A percentile compares a stretch with the other conserved stretches of the same genome.
Conservation (phyloP, 2,329 filamentous ascomycete genomes). For the Cercospora citrullina region DNA sequence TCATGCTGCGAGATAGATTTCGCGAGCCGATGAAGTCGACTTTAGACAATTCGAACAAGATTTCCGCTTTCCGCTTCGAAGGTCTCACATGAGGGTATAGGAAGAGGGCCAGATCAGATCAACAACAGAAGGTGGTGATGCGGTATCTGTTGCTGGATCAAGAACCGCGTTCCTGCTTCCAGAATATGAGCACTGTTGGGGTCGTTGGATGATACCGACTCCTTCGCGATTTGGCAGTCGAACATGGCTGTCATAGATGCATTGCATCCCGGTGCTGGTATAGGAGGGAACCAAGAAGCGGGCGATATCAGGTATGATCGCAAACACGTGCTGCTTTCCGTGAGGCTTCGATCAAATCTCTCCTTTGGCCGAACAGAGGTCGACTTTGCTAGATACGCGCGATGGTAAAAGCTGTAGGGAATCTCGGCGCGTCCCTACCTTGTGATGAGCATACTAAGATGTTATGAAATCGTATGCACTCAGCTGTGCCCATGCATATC, state of each 20-base stretch:
- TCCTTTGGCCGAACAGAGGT: not conserved
- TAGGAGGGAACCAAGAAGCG: not conserved
- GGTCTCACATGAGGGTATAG: not conserved
- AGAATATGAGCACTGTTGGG: too few relatives aligned
- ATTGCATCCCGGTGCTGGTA: not conserved
- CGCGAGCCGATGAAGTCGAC: too few relatives aligned
- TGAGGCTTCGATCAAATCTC: not conserved
- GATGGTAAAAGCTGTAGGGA: not conserved
- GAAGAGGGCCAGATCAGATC: not conserved
- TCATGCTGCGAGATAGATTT: not conserved
- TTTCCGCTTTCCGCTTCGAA: not conserved
- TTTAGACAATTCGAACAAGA: not conserved
- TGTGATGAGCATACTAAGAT: not conserved
- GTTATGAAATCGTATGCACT: not conserved
- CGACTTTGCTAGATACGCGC: not conserved
- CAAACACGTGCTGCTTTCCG: not conserved
- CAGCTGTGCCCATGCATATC: not conserved
- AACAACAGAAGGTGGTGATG: not conserved
- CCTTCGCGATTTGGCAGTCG: not conserved
- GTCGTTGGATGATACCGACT: not conserved
- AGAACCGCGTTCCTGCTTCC: not conserved
- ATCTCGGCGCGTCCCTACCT: not conserved
- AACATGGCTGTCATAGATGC: not conserved
- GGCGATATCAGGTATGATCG: not conserved
- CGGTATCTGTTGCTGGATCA: not conserved